Conservation (phyloP, 1,139 yeast genomes). For the Suhomyces kunorum region DNA sequence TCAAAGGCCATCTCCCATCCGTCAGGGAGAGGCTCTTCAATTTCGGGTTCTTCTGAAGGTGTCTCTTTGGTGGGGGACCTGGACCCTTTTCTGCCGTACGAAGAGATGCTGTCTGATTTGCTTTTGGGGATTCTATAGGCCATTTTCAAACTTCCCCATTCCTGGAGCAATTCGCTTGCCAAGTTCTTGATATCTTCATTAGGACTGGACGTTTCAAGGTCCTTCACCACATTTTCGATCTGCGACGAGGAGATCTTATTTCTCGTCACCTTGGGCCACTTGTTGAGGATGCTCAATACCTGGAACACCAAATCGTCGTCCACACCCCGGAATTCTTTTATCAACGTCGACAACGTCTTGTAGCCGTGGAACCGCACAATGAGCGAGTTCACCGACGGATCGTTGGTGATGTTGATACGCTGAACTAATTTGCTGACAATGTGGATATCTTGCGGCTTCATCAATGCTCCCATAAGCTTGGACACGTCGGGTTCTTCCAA, state of each 20-base stretch:
- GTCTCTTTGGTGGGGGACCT: slow-evolving; percentile 15
- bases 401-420: slow-evolving; percentile 61
- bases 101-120: slow-evolving; percentile 21
- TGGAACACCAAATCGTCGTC: slow-evolving; percentile 42
- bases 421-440: slow-evolving; percentile 66
- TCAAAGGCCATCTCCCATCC: slow-evolving; percentile 59
- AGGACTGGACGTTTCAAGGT: slow-evolving; percentile 36
- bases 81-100: slow-evolving; percentile 34
- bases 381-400: slow-evolving; percentile 54
- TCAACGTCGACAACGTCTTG: slow-evolving; percentile 66
- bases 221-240: slow-evolving; percentile 64
- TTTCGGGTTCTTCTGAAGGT: slow-evolving; percentile 7
- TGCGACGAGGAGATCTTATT: slow-evolving; percentile 81
- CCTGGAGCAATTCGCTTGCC: slow-evolving; percentile 52
- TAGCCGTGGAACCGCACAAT: slow-evolving; percentile 86
- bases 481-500: slow-evolving; percentile 64
- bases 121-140: slow-evolving; percentile 79
- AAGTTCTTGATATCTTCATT: slow-evolving; percentile 36
- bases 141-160: slow-evolving; percentile 77
- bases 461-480: slow-evolving; percentile 76
- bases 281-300: slow-evolving; percentile 57
- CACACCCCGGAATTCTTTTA: slow-evolving; percentile 37
- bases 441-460: slow-evolving; percentile 74
- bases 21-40: slow-evolving; percentile 34
- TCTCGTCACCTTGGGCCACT: slow-evolving; percentile 81